phyloP scores from a whole-genome alignment of 257 asterid genomes.

The Cordia subcordata region DNA sequence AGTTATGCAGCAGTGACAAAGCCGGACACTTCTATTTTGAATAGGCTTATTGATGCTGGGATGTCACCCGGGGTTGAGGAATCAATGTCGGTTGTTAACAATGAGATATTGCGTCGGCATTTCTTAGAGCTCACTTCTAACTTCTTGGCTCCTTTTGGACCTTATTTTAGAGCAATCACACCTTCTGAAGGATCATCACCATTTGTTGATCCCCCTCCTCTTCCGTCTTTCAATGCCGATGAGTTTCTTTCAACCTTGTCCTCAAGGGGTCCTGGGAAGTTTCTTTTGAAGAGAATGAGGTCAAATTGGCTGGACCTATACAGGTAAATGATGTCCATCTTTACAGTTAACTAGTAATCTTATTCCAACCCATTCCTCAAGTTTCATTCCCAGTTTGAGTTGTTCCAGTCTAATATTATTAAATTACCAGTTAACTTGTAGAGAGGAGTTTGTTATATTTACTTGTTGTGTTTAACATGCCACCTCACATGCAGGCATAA shows the following conservation, averaged over 20 bases:
- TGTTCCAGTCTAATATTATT: background rate
- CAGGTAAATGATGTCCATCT: slow-evolving; percentile 44
- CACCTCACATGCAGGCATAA: no score
- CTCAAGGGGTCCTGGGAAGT: slow-evolving; percentile 93
- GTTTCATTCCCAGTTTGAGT: background rate
- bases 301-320: slow-evolving; percentile 96
- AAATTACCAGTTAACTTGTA: no score
- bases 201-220: slow-evolving; percentile 84
- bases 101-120: slow-evolving; percentile 96
- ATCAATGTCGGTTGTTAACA: slow-evolving; percentile 98
- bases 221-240: slow-evolving; percentile 71
- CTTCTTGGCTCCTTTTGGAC: slow-evolving; percentile 98
- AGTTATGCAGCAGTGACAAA: slow-evolving; percentile 73
- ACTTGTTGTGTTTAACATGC: no score
- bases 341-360: slow-evolving; percentile 1
- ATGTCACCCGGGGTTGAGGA: slow-evolving; percentile 97
- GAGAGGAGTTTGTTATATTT: no score
- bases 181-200: slow-evolving; percentile 95
- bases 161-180: slow-evolving; percentile 75
- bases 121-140: slow-evolving; percentile 96
- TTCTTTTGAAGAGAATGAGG: slow-evolving; percentile 77
- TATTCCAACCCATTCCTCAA: slow-evolving; percentile 6
- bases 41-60: slow-evolving; percentile 97
- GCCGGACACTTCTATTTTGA: slow-evolving; percentile 91
- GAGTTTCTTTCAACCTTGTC: slow-evolving; percentile 68